phyloP scores from a whole-genome alignment of 208 protist species.

The Acanthamoeba royreba region DNA sequence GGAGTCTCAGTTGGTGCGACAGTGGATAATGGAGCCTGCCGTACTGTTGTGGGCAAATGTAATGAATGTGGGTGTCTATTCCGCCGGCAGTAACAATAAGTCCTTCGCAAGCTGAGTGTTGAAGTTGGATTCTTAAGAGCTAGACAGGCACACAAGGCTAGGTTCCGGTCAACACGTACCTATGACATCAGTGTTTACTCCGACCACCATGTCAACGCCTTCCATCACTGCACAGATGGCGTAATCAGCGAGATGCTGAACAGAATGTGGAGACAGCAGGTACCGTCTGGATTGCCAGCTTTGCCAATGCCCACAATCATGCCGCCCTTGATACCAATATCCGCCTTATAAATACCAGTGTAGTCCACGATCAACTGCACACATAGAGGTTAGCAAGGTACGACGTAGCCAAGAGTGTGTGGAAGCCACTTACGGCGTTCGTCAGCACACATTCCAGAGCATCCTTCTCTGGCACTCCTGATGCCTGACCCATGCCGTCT shows the following conservation, averaged over 20 bases:
- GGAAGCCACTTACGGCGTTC: constrained; percentile 45
- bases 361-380: constrained; percentile 62
- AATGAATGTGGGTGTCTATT: constrained; percentile 75
- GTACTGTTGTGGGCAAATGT: constrained; percentile 71
- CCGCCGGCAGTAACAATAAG: constrained; percentile 65
- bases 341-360: constrained; percentile 66
- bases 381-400: neutral
- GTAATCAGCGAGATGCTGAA: neutral
- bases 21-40: neutral
- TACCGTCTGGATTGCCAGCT: constrained; percentile 70
- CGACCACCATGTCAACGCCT: constrained; percentile 41
- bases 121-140: neutral
- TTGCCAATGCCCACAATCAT: constrained; percentile 71
- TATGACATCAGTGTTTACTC: constrained; percentile 45
- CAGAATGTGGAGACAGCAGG: neutral
- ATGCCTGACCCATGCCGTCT: constrained; percentile 67
- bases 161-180: neutral
- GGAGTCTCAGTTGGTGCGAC: neutral
- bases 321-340: constrained; percentile 61
- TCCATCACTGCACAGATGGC: constrained; percentile 8
- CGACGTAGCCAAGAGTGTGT: neutral
- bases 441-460: constrained; percentile 71
- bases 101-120: neutral
- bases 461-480: constrained; percentile 24
- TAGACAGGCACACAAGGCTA: neutral